Conservation (phyloP, 2,329 filamentous ascomycete genomes). For the Paecilomyces variotii region DNA sequence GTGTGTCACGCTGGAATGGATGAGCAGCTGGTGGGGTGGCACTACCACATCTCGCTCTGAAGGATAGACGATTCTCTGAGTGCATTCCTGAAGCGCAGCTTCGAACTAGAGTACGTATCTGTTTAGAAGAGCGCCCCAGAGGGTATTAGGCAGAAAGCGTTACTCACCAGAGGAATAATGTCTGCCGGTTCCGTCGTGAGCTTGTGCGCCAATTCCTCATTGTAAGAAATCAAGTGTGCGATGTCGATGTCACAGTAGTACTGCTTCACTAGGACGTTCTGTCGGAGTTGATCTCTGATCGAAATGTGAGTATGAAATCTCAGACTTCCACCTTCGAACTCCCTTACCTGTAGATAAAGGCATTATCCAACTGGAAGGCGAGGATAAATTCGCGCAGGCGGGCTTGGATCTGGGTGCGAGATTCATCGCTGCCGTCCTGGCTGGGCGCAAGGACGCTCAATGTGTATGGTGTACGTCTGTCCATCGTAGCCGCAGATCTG, state of each 20-base stretch:
- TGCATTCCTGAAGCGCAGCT: conserved; percentile 79
- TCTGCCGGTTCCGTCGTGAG: conserved; percentile 85
- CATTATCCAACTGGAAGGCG: conserved; percentile 87
- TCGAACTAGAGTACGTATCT: conserved; percentile 62
- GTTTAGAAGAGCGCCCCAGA: conserved; percentile 3
- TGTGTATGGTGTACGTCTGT: conserved; percentile 80
- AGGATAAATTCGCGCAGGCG: conserved; percentile 86
- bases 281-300: conserved; percentile 79
- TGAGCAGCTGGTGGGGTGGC: conserved; percentile 86
- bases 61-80: conserved; percentile 86
- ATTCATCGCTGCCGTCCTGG: conserved; percentile 59
- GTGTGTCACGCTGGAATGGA: conserved; percentile 85
- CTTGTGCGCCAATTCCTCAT: conserved; percentile 87
- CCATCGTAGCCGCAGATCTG: conserved; percentile 49
- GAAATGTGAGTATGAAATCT: conserved; percentile 2
- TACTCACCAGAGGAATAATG: conserved; percentile 75
- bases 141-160: not conserved
- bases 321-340: not conserved
- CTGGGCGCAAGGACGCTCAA: conserved; percentile 69
- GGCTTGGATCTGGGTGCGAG: conserved; percentile 62
- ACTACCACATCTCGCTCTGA: conserved; percentile 59
- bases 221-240: conserved; percentile 89
- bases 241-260: conserved; percentile 97
- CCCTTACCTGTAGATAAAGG: conserved; percentile 80
- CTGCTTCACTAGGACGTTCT: conserved; percentile 89